Evolutionary conservation across 2,329 filamentous ascomycete species (phyloP).

Genomic region (Hypoxylon sp.): DNA sequence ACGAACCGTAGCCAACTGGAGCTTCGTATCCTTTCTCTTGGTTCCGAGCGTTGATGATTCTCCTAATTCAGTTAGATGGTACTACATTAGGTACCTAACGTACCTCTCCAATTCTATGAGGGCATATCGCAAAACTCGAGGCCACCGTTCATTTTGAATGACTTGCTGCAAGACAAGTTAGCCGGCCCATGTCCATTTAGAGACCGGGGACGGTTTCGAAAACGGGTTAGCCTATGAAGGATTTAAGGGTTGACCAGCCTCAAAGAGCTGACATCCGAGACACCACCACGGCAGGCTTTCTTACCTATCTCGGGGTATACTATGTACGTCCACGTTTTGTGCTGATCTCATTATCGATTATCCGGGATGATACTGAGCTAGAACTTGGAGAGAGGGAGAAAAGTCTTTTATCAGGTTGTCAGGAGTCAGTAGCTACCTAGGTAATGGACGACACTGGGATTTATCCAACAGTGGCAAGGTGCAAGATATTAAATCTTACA

Average conservation of each 20-base stretch:
- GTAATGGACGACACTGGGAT: too few relatives aligned
- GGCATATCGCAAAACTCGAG: background rate
- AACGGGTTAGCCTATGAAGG: conserved; percentile 8
- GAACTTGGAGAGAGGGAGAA: background rate
- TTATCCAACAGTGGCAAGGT: too few relatives aligned
- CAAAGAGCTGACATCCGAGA: conserved; percentile 17
- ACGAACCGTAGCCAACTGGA: conserved; percentile 10
- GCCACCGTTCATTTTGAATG: background rate
- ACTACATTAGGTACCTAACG: background rate
- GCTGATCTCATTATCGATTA: conserved; percentile 21
- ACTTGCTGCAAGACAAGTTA: background rate
- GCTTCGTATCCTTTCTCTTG: conserved; percentile 15
- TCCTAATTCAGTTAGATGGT: conserved; percentile 13
- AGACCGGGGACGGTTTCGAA: conserved; percentile 2
- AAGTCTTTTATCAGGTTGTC: background rate
- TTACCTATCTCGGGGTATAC: conserved; percentile 10
- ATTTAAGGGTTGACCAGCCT: conserved; percentile 21
- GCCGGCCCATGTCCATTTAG: background rate
- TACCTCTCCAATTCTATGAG: background rate
- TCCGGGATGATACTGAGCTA: background rate
- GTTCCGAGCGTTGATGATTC: background rate
- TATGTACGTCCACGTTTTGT: conserved; percentile 9
- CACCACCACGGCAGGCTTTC: conserved; percentile 2
- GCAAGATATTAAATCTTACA: background rate
- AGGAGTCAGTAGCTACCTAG: background rate